These are phyloP conservation scores for Chenopodium suecicum DNA, from an alignment of 148 eudicot genomes.

Conservation along the genomic window DNA sequence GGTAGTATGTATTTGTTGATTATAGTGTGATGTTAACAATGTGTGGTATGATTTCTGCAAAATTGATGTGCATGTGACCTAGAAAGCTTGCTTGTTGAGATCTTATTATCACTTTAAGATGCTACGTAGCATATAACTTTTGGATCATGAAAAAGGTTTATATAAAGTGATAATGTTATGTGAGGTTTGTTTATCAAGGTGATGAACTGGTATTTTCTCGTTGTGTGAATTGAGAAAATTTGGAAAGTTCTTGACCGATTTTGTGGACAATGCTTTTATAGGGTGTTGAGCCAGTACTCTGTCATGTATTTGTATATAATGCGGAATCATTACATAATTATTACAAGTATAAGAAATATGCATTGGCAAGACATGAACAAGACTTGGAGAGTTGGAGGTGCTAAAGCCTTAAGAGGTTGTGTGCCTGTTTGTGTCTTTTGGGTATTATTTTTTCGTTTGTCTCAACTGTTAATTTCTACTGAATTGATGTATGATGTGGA, in stretches of 20 bases:
- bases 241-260: neutral
- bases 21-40: neutral
- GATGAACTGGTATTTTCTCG: no score
- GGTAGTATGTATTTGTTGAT: no score
- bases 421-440: neutral
- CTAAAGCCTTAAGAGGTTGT: neutral
- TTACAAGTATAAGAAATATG: neutral
- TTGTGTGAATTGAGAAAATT: neutral
- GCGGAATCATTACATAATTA: neutral
- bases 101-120: no score
- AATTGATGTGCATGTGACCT: conserved; percentile 1
- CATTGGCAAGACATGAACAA: neutral
- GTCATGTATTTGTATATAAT: neutral
- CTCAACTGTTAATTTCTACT: no score
- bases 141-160: no score
- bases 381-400: neutral
- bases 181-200: neutral
- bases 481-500: neutral
- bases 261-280: neutral
- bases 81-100: neutral
- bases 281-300: neutral
- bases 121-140: no score
- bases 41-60: neutral
- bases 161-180: neutral
- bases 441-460: neutral